Evolutionary conservation across 1,284 basidiomycete genomes (phyloP), one percentile per base, ranked within the genome.

Genomic region (Austroboletus rostrupii): DNA sequence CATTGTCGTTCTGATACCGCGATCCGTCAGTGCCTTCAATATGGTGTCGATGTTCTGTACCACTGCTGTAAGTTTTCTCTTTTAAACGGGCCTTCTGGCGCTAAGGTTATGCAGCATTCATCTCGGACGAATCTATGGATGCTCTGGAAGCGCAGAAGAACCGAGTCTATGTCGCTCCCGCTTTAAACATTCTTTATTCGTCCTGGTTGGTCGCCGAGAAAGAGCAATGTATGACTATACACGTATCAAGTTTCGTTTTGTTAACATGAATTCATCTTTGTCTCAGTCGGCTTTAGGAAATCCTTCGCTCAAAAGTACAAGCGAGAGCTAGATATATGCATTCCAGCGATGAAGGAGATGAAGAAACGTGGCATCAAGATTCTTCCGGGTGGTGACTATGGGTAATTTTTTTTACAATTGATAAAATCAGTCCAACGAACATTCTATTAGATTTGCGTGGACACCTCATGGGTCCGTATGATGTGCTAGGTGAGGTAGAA

Each of bases 271-370:
- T 46, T 47, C 33, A 51, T 17, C 12, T 20, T 43, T 0, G 8
- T 26, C 23, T 21, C 31, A 63, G 62, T 62, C 17, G 58, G 62
- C 20, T 63, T 64, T 47, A 49, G 52, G 39, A 42, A 49, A 42
- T 50, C 53, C 36, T 47, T 29, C 2, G 58, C 49, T 35, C 60
- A 57, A 17, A 66, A 54, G 16, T 65, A 66, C 20, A 61, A 52
- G 32, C 55, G 66, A 26, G 64, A 65, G 17, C 37, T 69, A 8
- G 67, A 69, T 21, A 59, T 66, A 23, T 65, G 60, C 11, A 54
- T 70, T n/a, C 57, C 63, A 14, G 66, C 62, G 12, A 42, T 69
- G 47, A 62, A 66, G 41, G 66, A 69, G 44, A 70, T 68, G 66
- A 64, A 63, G 49, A 57, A 9, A 35, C 64, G 67, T 1, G 68